A percentile compares a stretch with the other conserved stretches of the same genome.
phyloP scores from a whole-genome alignment of 805 yeast species.

The Nakazawaea anatomiae region DNA sequence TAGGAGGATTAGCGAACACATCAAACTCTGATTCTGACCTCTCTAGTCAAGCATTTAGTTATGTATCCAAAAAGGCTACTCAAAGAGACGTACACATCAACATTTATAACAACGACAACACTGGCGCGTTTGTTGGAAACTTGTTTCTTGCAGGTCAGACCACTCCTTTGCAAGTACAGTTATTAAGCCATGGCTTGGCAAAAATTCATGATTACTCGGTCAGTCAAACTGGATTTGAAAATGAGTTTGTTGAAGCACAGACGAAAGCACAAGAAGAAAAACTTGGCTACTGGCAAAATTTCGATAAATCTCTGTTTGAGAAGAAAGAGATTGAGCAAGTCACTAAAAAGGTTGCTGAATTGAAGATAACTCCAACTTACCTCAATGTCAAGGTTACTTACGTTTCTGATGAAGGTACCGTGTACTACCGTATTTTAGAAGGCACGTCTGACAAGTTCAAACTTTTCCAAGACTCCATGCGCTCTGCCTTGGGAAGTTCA shows the following conservation, averaged over 20 bases:
- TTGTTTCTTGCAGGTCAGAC: constrained; percentile 45
- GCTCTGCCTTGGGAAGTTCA: constrained; percentile 29
- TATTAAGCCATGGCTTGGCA: constrained; percentile 60
- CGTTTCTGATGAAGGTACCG: constrained; percentile 32
- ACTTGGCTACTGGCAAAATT: constrained; percentile 65
- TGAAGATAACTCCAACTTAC: constrained; percentile 30
- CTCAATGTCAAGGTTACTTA: constrained; percentile 52
- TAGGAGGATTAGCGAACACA: constrained; percentile 62
- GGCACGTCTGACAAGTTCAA: constrained; percentile 32
- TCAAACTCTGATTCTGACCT: constrained; percentile 25
- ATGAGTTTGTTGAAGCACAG: constrained; percentile 56
- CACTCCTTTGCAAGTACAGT: constrained; percentile 49
- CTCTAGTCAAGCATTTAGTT: constrained; percentile 47
- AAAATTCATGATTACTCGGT: constrained; percentile 63
- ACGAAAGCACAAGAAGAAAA: constrained; percentile 47
- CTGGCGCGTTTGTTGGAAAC: constrained; percentile 79
- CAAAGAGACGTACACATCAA: constrained; percentile 74
- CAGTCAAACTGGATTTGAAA: constrained; percentile 45
- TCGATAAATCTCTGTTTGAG: constrained; percentile 35
- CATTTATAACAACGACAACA: constrained; percentile 63
- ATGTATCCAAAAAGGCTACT: constrained; percentile 45
- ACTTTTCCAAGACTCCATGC: constrained; percentile 37
- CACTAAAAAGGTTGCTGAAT: constrained; percentile 14
- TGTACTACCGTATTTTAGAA: constrained; percentile 41
- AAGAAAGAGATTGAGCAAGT: constrained; percentile 21